Evolutionary conservation across 306 rosid genomes (phyloP).

Genomic region (Chamaecrista fasciculata): DNA sequence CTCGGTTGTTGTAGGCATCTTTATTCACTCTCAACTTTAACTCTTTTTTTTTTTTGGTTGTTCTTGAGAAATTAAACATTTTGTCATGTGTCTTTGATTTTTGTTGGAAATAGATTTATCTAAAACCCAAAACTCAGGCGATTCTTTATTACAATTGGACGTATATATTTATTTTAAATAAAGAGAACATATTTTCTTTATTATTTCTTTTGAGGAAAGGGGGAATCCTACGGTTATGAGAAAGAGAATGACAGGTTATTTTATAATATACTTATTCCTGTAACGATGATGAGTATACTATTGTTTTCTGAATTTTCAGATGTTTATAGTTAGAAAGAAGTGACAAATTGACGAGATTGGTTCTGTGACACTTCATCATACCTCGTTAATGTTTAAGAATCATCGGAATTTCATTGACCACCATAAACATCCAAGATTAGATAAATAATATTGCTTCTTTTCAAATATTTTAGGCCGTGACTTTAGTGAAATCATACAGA

Average conservation of each 20-base stretch:
- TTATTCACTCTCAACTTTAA: no score
- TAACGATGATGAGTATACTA: not conserved
- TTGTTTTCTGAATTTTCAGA: no score
- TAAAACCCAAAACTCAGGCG: not conserved
- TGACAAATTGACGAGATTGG: no score
- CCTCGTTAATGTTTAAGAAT: not conserved
- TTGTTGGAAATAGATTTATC: no score
- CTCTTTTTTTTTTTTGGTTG: no score
- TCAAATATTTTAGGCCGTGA: conserved; percentile 35
- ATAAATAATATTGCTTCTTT: no score
- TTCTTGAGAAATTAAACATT: not conserved
- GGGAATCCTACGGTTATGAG: not conserved
- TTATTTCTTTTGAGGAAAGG: not conserved
- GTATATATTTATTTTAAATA: no score
- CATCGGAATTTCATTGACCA: not conserved
- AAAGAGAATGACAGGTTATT: not conserved
- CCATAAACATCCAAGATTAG: not conserved
- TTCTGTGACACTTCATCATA: no score
- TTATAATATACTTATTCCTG: not conserved
- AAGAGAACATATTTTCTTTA: not conserved
- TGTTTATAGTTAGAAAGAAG: no score
- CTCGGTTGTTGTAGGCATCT: not conserved
- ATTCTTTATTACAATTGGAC: not conserved
- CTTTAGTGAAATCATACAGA: conserved; percentile 50
- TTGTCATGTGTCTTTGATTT: not conserved